Evolutionary conservation across 768 basidiomycete genomes (phyloP), one percentile per base, ranked within the genome.

Genomic region (Pleurotus ostreatus): DNA sequence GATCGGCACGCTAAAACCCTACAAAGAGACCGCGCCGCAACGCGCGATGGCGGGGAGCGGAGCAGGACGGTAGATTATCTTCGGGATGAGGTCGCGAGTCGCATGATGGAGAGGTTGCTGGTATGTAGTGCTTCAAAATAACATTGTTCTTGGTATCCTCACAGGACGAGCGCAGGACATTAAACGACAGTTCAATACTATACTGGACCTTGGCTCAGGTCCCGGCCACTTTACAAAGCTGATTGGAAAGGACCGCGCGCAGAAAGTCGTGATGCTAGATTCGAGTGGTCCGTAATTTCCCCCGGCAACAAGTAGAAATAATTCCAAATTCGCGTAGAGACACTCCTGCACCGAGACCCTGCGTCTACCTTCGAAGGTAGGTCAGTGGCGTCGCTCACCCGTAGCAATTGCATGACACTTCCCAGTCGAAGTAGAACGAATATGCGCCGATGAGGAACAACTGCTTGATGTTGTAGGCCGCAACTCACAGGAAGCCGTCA

Each of bases 161-260:
- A 34, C 30, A 9, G 11, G 8, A 11, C 30, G 8, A 34, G 30
- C 30, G 11, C 64, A 98, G 96, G 96, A 99, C 68, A 89, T 99
- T 61, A 94, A 91, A 71, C 81, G 87, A 44, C 86, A 82, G 34
- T 97, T 95, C 64, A 73, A 77, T 47, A 78, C 83, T 2, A 76
- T 99, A 18, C 72, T 98, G 15, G 97, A 99, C 72, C 73, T 98
- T 23, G 92, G 93, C 1, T 85, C 93, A 25, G 94, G 96, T 9
- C 78, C 97, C 2, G 97, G 97, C 1, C 94, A 95, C 71, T 88
- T 99, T 63, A 82, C 94, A 5, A 92, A 88, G 66, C 75, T 96
- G 30, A 66, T 98, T 45, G 89, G 89, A 60, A 67, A 70, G 11
- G 77, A 84, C 53, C 86, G 82, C 61, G 82, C 86, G 9, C 71